A percentile compares a stretch with the other conserved stretches of the same genome.
Conservation (phyloP, 2,329 filamentous ascomycete species). For the Colletotrichum nymphaeae region DNA sequence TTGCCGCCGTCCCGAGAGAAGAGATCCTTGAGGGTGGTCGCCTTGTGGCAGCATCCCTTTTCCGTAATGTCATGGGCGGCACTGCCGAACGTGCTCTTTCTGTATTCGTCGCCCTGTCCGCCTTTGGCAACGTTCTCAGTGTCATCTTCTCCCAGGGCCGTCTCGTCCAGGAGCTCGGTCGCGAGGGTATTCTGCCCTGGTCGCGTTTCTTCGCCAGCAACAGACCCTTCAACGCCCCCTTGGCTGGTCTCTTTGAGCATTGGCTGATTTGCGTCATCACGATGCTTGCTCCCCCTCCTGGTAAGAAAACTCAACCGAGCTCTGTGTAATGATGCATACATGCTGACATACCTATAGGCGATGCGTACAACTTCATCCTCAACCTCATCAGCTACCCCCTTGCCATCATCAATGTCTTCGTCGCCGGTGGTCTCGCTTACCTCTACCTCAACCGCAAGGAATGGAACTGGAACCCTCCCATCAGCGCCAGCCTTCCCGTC, state of each 20-base stretch:
- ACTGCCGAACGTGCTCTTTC: slow-evolving; percentile 68
- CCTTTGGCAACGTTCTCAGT: slow-evolving; percentile 74
- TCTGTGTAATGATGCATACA: background rate
- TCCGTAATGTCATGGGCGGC: slow-evolving; percentile 66
- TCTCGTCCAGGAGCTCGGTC: slow-evolving; percentile 73
- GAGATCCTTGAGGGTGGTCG: slow-evolving; percentile 64
- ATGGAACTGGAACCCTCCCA: slow-evolving; percentile 65
- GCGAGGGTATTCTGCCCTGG: slow-evolving; percentile 74
- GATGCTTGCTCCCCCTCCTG: slow-evolving; percentile 74
- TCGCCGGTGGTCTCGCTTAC: slow-evolving; percentile 63
- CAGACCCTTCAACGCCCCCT: slow-evolving; percentile 71
- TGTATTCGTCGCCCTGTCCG: slow-evolving; percentile 75
- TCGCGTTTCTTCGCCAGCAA: slow-evolving; percentile 73
- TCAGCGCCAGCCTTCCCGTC: slow-evolving; percentile 65
- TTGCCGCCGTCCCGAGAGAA: slow-evolving; percentile 65
- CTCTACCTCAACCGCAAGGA: slow-evolving; percentile 61
- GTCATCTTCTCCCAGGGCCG: slow-evolving; percentile 78
- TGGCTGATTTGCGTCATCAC: slow-evolving; percentile 73
- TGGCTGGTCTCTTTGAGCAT: slow-evolving; percentile 71
- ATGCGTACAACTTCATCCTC: slow-evolving; percentile 28
- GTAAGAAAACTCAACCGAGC: slow-evolving; percentile 68
- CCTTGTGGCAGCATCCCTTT: slow-evolving; percentile 65
- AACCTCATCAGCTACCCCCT: slow-evolving; percentile 74
- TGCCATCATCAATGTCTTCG: slow-evolving; percentile 67
- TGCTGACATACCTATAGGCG: slow-evolving; percentile 24